phyloP scores from a whole-genome alignment of 2,329 filamentous ascomycete genomes.

The Trichoderma sp. region DNA sequence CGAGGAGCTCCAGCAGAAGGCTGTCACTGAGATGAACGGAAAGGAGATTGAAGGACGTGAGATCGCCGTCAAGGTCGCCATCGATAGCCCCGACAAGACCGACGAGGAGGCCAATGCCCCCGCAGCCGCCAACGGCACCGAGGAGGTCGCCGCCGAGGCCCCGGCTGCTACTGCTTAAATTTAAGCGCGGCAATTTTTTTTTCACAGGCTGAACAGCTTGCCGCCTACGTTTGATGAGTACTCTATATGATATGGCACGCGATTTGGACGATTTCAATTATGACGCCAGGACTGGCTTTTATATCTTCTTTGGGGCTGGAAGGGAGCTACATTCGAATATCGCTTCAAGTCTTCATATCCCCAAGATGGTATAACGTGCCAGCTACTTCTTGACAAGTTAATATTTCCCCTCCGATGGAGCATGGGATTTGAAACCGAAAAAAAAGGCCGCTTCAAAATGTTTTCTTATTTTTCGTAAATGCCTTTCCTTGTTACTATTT shows the following conservation, averaged over 20 bases:
- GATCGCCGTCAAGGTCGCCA: constrained; percentile 99
- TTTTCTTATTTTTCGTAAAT: constrained; percentile 37
- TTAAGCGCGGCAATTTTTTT: constrained; percentile 24
- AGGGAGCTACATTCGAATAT: constrained; percentile 28
- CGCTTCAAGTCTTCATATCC: constrained; percentile 30
- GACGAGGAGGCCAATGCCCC: constrained; percentile 74
- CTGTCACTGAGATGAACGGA: constrained; percentile 96
- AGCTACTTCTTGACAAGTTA: constrained; percentile 32
- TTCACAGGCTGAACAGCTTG: constrained; percentile 29
- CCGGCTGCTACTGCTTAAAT: constrained; percentile 35
- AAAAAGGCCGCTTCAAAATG: constrained; percentile 27
- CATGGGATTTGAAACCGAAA: constrained; percentile 28
- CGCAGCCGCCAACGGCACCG: constrained; percentile 47
- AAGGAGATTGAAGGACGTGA: constrained; percentile 98
- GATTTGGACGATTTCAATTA: constrained; percentile 42
- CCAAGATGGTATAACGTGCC: constrained; percentile 30
- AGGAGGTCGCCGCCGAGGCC: constrained; percentile 31
- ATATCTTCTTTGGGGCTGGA: constrained; percentile 29
- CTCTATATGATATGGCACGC: constrained; percentile 41
- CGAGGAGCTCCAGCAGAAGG: constrained; percentile 96
- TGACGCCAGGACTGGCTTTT: constrained; percentile 30
- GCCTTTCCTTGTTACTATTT: constrained; percentile 33
- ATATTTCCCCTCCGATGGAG: constrained; percentile 32
- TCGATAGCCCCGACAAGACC: constrained; percentile 97
- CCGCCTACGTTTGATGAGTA: constrained; percentile 32